Percentiles rank a stretch among this genome's conserved stretches.
Evolutionary conservation across 2,329 filamentous ascomycete species (phyloP).

Genomic region (Aspergillus clavatus): DNA sequence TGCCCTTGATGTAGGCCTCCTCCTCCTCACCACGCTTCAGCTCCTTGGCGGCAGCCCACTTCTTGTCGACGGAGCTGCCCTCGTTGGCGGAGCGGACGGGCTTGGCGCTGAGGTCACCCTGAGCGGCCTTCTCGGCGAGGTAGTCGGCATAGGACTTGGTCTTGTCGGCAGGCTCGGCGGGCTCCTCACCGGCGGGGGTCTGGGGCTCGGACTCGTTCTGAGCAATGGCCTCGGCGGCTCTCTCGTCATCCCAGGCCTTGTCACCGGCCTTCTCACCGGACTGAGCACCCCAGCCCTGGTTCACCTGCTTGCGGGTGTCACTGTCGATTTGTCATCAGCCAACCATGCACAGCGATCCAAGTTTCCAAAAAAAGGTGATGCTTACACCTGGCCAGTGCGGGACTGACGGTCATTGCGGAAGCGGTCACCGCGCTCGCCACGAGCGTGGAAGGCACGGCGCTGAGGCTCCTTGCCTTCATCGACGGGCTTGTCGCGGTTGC

Average conservation of each 20-base stretch:
- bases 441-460: constrained; percentile 49
- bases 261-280: constrained; percentile 79
- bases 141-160: constrained; percentile 86
- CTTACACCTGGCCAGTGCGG: constrained; percentile 57
- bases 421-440: constrained; percentile 56
- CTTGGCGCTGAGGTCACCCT: constrained; percentile 60
- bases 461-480: constrained; percentile 57
- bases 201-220: constrained; percentile 68
- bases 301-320: constrained; percentile 50
- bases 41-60: constrained; percentile 82
- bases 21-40: constrained; percentile 54
- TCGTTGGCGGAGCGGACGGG: constrained; percentile 89
- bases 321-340: constrained; percentile 28
- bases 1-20: constrained; percentile 67
- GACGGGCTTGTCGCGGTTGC: constrained; percentile 75
- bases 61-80: constrained; percentile 80
- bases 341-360: constrained; percentile 5
- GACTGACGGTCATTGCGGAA: constrained; percentile 59
- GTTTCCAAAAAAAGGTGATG: constrained; percentile 8
- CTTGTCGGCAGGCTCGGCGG: constrained; percentile 71
- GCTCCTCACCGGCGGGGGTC: constrained; percentile 45
- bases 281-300: constrained; percentile 80
- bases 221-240: constrained; percentile 84
- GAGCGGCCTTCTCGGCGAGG: constrained; percentile 68
- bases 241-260: constrained; percentile 85